A percentile compares a stretch with the other conserved stretches of the same genome.
Conservation (phyloP, 2,329 filamentous ascomycete species). For the Elsinoe perseae region DNA sequence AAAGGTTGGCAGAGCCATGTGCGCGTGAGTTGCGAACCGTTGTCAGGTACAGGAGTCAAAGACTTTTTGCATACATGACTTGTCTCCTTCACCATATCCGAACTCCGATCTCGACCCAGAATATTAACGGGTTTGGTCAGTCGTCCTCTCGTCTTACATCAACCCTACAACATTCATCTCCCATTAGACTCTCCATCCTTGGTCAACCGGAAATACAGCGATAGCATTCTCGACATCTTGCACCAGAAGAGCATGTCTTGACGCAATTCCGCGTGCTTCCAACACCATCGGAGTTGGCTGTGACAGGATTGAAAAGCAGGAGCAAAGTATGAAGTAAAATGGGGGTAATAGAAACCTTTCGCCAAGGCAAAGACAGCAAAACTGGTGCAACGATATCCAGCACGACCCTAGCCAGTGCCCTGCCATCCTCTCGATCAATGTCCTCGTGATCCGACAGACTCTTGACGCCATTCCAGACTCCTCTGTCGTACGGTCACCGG, state of each 20-base stretch:
- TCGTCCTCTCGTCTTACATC: conserved; percentile 10
- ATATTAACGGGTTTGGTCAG: conserved; percentile 9
- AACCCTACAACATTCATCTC: neutral
- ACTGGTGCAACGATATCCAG: conserved; percentile 4
- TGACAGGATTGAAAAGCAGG: conserved; percentile 7
- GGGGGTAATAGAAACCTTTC: conserved; percentile 15
- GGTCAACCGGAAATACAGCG: neutral
- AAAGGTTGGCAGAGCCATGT: conserved; percentile 13
- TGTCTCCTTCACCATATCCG: neutral
- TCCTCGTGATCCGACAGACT: conserved; percentile 1
- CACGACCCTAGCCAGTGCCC: neutral
- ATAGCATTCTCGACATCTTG: neutral
- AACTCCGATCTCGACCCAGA: conserved; percentile 5
- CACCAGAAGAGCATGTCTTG: neutral
- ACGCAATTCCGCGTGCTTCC: conserved; percentile 9
- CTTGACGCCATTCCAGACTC: conserved; percentile 14
- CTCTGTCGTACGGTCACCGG: neutral
- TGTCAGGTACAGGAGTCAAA: neutral
- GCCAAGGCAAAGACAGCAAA: neutral
- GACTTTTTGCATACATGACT: neutral
- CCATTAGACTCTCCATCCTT: neutral
- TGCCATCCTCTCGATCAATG: neutral
- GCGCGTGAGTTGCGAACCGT: conserved; percentile 14
- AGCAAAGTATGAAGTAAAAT: conserved; percentile 16
- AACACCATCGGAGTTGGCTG: conserved; percentile 3